Conservation (phyloP, 2,329 filamentous ascomycete species). For the Colletotrichum sp. region DNA sequence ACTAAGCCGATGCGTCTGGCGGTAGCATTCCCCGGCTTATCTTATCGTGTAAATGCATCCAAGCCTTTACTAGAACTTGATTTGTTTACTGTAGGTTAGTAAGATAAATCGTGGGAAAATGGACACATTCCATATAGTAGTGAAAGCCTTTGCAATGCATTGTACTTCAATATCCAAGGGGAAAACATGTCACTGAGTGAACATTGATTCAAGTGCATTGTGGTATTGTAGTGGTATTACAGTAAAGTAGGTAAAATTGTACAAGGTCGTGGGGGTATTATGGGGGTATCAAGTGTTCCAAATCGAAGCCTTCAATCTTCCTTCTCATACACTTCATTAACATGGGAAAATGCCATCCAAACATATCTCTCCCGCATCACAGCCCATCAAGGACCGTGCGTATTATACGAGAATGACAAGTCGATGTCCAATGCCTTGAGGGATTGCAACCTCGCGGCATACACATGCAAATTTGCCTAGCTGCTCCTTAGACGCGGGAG, state of each 20-base stretch:
- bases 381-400: background rate
- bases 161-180: too few species aligned
- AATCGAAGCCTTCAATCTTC: background rate
- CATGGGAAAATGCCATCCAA: background rate
- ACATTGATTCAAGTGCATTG: background rate
- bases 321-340: background rate
- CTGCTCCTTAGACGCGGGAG: constrained; percentile 42
- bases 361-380: background rate
- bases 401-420: background rate
- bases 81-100: too few species aligned
- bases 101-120: fast-evolving
- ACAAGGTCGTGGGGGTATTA: background rate
- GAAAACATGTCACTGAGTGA: background rate
- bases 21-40: background rate
- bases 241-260: background rate
- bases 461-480: background rate
- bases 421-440: background rate
- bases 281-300: constrained; percentile 1
- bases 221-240: background rate
- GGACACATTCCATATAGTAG: background rate
- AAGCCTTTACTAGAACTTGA: background rate
- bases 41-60: background rate
- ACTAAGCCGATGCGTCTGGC: background rate
- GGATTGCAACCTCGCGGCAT: background rate
- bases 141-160: background rate